Evolutionary conservation across 768 basidiomycete species (phyloP).

Genomic region (Lactifluus volemus): DNA sequence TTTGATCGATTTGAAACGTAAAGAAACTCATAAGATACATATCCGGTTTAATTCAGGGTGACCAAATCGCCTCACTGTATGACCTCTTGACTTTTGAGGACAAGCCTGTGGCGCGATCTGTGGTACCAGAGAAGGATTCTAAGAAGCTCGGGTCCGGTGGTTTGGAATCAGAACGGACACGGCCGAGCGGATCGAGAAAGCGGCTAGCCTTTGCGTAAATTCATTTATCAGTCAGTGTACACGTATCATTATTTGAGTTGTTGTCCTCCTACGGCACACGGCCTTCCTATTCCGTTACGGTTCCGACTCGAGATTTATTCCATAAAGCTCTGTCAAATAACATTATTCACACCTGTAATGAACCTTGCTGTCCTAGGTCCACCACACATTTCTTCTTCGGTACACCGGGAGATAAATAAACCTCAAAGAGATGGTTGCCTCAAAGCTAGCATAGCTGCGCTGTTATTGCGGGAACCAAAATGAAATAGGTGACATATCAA

Average conservation of each 20-base stretch:
- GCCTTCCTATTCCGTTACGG: background rate
- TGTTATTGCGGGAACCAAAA: background rate
- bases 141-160: background rate
- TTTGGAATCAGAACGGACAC: conserved; percentile 4
- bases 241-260: background rate
- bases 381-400: background rate
- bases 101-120: conserved; percentile 32
- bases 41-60: conserved; percentile 46
- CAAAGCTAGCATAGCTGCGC: background rate
- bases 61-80: conserved; percentile 90
- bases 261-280: background rate
- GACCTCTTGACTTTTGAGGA: conserved; percentile 74
- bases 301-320: background rate
- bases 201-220: conserved; percentile 12
- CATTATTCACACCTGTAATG: background rate
- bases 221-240: background rate
- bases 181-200: conserved; percentile 2
- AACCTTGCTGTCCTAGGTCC: background rate
- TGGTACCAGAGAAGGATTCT: conserved; percentile 16
- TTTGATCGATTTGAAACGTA: conserved; percentile 1
- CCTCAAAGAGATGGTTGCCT: too few species aligned
- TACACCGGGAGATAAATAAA: too few species aligned
- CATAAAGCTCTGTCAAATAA: background rate
- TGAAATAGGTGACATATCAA: background rate
- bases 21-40: conserved; percentile 4